Conservation (phyloP, 1,284 basidiomycete species). For the Phylloporus gajari region DNA sequence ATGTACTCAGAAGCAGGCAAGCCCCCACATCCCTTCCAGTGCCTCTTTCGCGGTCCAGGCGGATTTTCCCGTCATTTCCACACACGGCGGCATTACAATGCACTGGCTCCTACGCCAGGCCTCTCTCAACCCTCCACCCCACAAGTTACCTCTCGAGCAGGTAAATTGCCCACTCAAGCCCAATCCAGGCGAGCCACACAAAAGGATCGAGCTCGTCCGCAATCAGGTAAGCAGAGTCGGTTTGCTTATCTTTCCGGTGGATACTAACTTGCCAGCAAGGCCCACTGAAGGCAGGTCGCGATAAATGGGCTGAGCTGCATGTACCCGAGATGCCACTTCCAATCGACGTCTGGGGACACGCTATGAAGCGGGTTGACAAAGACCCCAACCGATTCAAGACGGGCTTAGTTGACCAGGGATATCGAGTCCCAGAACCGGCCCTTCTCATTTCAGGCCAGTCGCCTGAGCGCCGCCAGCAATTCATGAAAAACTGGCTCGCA, state of each 20-base stretch:
- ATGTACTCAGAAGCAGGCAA: slow-evolving; percentile 11
- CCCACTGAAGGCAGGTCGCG: not conserved
- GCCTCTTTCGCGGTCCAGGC: slow-evolving; percentile 5
- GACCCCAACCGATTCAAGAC: not conserved
- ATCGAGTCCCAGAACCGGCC: slow-evolving; percentile 16
- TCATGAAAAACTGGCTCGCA: slow-evolving; percentile 19
- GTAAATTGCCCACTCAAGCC: slow-evolving; percentile 1
- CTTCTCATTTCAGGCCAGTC: slow-evolving; percentile 7
- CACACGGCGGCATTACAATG: not conserved
- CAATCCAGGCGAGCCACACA: not conserved
- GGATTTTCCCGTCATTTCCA: slow-evolving; percentile 3
- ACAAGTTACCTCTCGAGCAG: not conserved
- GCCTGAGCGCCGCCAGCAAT: not conserved
- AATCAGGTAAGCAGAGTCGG: not conserved
- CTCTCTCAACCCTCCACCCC: not conserved
- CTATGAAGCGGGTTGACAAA: slow-evolving; percentile 6
- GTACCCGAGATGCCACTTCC: not conserved
- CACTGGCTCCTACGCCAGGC: too few relatives aligned
- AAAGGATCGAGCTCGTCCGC: not conserved
- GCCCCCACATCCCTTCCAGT: not conserved
- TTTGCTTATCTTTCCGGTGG: not conserved
- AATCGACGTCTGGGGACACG: not conserved
- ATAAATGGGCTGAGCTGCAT: slow-evolving; percentile 13
- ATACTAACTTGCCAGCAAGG: not conserved
- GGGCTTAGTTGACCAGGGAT: not conserved